Evolutionary conservation across 495 filamentous ascomycete genomes (phyloP), one percentile per base, ranked within the genome.

Genomic region (Aspergillus saccharolyticus): DNA sequence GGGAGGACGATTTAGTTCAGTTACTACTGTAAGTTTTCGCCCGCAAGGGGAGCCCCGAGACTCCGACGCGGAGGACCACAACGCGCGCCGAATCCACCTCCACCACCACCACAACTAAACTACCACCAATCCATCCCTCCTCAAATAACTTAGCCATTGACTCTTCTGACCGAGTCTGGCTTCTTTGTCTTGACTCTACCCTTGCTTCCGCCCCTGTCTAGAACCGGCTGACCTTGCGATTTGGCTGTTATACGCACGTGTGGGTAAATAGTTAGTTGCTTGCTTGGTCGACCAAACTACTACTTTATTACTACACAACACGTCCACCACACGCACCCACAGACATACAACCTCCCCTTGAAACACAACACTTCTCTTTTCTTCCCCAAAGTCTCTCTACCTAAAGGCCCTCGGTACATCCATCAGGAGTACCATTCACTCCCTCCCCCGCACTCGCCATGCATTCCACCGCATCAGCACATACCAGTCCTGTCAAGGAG

Each of bases 401-500:
- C n/a, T n/a, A n/a, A n/a, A n/a, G n/a, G n/a, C n/a, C n/a, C 25
- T 4, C 25, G 9, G 25, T 28, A 28, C 25, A 4, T 28, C 25
- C 55, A 30, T 17, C 45, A 15, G 46, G 20, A 12, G 44, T 24
- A 24, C 18, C 42, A n/a, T n/a, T n/a, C n/a, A n/a, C n/a, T n/a
- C n/a, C n/a, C n/a, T n/a, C 42, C 39, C 39, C 61, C 43, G 47
- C 24, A 33, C 63, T 28, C 46, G 63, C 7, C 43, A 74, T 74
- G 72, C 65, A 70, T 42, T 55, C 66, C 3, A 61, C 65, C 20
- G 52, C 62, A 53, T 16, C 48, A 22, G 48, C 65, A 20, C 66
- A 65, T 48, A 58, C 66, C 59, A 77, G 70, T 61, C 74, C 75
- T 5, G 54, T 73, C 52, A 78, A 77, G 60, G 71, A 75, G 19